Evolutionary conservation across 495 filamentous ascomycete species (phyloP).

Genomic region (Penicillium ochrochloron): DNA sequence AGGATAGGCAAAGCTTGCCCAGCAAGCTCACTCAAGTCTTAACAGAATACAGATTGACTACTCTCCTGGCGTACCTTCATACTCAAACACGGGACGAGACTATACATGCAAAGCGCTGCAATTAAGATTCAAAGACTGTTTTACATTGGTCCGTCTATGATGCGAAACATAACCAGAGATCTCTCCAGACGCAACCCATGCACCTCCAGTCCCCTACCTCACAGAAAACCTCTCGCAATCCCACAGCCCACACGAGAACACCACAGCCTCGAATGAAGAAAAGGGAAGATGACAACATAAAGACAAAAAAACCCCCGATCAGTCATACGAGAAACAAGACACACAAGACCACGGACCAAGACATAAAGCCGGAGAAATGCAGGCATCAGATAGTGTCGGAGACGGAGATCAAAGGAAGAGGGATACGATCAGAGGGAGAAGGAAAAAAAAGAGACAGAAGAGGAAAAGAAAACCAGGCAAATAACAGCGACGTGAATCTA

Average conservation of each 20-base stretch:
- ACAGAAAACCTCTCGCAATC: slow-evolving; percentile 18
- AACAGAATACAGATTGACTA: not conserved
- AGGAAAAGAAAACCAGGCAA: slow-evolving; percentile 19
- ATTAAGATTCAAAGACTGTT: slow-evolving; percentile 39
- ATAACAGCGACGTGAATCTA: slow-evolving; percentile 47
- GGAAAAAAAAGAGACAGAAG: not conserved
- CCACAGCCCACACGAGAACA: slow-evolving; percentile 20
- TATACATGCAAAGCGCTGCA: slow-evolving; percentile 8
- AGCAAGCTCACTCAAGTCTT: not conserved
- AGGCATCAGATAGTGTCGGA: slow-evolving; percentile 33
- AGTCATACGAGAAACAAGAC: not conserved
- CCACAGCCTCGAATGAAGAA: slow-evolving; percentile 29
- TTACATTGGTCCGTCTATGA: slow-evolving; percentile 56
- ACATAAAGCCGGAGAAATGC: slow-evolving; percentile 36
- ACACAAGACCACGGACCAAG: slow-evolving; percentile 34
- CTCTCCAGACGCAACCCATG: slow-evolving; percentile 39
- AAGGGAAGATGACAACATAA: slow-evolving; percentile 18
- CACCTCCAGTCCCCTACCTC: slow-evolving; percentile 28
- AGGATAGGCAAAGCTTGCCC: not conserved
- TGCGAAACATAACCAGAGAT: slow-evolving; percentile 44
- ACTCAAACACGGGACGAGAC: not conserved
- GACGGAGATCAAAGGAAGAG: slow-evolving; percentile 22
- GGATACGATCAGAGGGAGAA: not conserved
- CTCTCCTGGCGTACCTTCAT: not conserved
- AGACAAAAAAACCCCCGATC: not conserved